Conservation (phyloP, 306 rosid species). For the Prinsepia uniflora region DNA sequence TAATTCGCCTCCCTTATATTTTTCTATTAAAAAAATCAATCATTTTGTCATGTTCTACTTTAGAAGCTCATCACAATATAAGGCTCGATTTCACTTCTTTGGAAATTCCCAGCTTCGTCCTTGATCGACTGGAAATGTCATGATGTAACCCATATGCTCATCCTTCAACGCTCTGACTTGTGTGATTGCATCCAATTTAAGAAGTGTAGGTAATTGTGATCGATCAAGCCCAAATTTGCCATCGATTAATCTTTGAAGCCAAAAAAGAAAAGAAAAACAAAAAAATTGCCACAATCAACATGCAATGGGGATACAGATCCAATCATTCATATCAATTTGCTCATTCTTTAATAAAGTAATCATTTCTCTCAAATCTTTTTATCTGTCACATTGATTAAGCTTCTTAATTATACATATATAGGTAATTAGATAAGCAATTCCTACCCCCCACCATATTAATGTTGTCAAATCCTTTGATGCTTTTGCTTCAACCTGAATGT, state of each 20-base stretch:
- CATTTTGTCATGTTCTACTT: too few species aligned
- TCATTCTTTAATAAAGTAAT: conserved; percentile 5
- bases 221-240: neutral
- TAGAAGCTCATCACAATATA: too few species aligned
- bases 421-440: neutral
- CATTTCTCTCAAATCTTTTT: neutral
- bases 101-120: too few species aligned
- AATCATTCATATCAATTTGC: neutral
- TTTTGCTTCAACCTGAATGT: neutral
- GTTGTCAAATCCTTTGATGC: conserved; percentile 4
- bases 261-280: too few species aligned
- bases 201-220: neutral
- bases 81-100: too few species aligned
- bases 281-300: too few species aligned
- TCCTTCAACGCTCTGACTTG: neutral
- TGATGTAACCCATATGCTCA: neutral
- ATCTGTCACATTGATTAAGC: neutral
- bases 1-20: too few species aligned
- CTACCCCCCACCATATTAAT: neutral
- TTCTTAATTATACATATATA: neutral
- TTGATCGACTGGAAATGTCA: neutral
- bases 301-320: too few species aligned
- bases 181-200: neutral
- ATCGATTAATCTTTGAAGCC: too few species aligned
- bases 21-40: too few species aligned